Base-by-base conservation (phyloP, 495 filamentous ascomycete species). In the Gamarada debralockiae region DNA sequence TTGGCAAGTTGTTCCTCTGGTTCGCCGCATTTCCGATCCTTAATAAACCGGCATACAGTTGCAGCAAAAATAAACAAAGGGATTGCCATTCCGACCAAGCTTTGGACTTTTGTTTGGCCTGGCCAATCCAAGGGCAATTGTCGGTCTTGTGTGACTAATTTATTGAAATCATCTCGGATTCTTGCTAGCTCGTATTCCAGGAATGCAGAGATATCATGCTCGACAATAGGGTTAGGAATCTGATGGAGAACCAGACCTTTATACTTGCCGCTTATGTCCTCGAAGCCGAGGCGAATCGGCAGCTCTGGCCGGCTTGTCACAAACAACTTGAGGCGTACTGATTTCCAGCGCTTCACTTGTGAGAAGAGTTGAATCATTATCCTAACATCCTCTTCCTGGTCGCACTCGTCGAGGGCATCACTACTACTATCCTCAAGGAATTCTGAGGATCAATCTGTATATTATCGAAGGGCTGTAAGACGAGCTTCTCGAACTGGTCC, bases 21-120 rank as follows among this genome's bases (percentile, higher is more conserved):
- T 15, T 48, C 31, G 18, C 53, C 42, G 24, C 31, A 27, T 46
- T 29, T 44, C 1, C 55, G 47, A 27, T 65, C 64, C 7, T 9
- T 10, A 17, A 69, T 58, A 40, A 67, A 75, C 10, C 66, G 61
- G 46, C 69, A 76, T 4, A 62, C 61, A 22, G 73, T 76, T 0
- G 68, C 56, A 15, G 71, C 70, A 58, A 59, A 73, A 23, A 77
- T 74, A 57, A 77, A 77, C 13, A 75, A 58, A 21, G 68, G 66
- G 39, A 55, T 57, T 14, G 75, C 65, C 48, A 58, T 67, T 15
- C 63, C 18, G 1, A 70, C 69, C 3, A 80, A 56, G n/a, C 12
- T n/a, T 17, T 62, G 8, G 24, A 75, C 58, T 8, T 45, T 37
- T 5, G 58, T 36, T 15, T 64, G 25, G 3, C 64, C 64, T 9